Evolutionary conservation across 352 stramenopile species (phyloP), one percentile per base, ranked within the genome.

Genomic region (Aphanomyces stellatus): DNA sequence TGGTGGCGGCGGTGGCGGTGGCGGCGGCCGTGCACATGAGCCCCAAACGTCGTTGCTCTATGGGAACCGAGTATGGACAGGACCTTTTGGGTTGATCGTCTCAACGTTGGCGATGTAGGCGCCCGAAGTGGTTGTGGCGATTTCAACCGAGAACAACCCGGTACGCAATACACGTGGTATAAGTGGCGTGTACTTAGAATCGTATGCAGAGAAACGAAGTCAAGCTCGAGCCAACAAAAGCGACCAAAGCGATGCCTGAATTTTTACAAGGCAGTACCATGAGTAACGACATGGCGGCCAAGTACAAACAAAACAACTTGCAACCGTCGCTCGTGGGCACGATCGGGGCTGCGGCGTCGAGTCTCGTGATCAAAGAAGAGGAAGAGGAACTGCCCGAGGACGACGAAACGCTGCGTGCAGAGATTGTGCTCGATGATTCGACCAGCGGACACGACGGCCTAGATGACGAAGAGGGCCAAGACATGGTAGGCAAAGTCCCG

Each of bases 231-330:
- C 25, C 46, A 7, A 41, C 41, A 19, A 56, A 28, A 10, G 80
- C 79, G n/a, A 76, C 79, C 6, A 81, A 79, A 10, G 83, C 79
- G 0, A 65, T 95, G 19, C 87, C 87, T 4, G 85, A 91, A 35
- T 93, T 93, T 43, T 73, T 95, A 22, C 70, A 88, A 48, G 85
- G 85, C 24, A 95, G 85, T 61, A 91, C 80, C 0, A 95, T 95
- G 70, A 95, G 85, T 76, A 84, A 85, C 0, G 84, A 95, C 65
- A 84, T 95, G 76, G 85, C 81, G 19, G 81, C 85, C 2, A 95
- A 95, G 60, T 82, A 95, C 57, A 62, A 88, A 22, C 77, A 89
- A 63, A 49, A 60, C 31, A 57, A 57, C 49, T 19, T 57, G 49
- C 6, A 15, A n/a, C 49, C 49, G 49, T 37, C 49, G 33, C 22